These are phyloP conservation scores for Hyaloscypha variabilis DNA, from an alignment of 495 filamentous ascomycete genomes.

Conservation along the genomic window DNA sequence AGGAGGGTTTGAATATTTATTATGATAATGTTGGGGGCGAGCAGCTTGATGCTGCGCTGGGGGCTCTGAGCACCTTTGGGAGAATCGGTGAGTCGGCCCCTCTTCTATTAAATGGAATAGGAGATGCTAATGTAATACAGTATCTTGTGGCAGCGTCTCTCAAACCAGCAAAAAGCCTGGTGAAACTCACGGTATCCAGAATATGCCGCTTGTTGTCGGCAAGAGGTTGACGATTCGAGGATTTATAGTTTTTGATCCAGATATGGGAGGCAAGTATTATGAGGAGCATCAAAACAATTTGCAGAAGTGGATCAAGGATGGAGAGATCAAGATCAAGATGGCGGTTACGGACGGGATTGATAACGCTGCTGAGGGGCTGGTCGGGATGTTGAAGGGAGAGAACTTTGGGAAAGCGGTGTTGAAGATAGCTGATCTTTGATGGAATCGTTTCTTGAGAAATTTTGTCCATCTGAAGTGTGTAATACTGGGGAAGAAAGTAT, in stretches of 20 bases:
- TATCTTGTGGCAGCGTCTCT: slow-evolving; percentile 58
- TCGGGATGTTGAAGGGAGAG: slow-evolving; percentile 81
- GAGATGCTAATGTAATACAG: slow-evolving; percentile 17
- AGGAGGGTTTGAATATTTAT: slow-evolving; percentile 87
- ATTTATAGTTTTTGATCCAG: slow-evolving; percentile 67
- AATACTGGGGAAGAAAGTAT: not conserved
- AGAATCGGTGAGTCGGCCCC: slow-evolving; percentile 49
- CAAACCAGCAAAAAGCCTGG: slow-evolving; percentile 68
- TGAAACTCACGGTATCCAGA: slow-evolving; percentile 68
- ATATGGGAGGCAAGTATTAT: slow-evolving; percentile 71
- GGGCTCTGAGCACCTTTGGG: slow-evolving; percentile 66
- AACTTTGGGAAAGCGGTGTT: slow-evolving; percentile 92
- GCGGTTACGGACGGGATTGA: slow-evolving; percentile 81
- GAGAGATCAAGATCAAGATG: slow-evolving; percentile 71
- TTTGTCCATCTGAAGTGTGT: not conserved
- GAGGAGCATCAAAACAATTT: slow-evolving; percentile 83
- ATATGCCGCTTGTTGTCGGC: slow-evolving; percentile 51
- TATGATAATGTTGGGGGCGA: slow-evolving; percentile 95
- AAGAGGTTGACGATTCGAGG: slow-evolving; percentile 61
- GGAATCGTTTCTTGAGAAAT: not conserved
- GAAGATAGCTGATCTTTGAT: slow-evolving; percentile 52
- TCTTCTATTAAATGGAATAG: not conserved
- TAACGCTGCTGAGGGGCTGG: slow-evolving; percentile 72
- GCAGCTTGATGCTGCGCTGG: slow-evolving; percentile 75
- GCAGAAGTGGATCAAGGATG: slow-evolving; percentile 81